Evolutionary conservation across 495 filamentous ascomycete species (phyloP).

Genomic region (Rostrohypoxylon terebratum): DNA sequence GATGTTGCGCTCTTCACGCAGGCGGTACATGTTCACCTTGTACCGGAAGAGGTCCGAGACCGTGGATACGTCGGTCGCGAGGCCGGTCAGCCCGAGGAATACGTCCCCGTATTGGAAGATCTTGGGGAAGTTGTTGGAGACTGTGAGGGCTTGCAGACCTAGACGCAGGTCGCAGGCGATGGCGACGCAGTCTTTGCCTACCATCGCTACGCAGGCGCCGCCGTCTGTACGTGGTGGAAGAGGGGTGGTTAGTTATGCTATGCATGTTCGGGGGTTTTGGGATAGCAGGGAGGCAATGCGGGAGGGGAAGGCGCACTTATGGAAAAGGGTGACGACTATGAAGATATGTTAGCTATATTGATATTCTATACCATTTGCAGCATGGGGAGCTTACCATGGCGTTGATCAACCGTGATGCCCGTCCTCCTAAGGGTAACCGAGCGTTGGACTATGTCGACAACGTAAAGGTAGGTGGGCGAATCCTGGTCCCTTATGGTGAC

Average conservation of each 20-base stretch:
- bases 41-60: conserved; percentile 98
- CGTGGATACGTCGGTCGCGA: conserved; percentile 94
- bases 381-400: conserved; percentile 50
- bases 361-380: not conserved
- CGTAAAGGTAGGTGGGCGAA: conserved; percentile 12
- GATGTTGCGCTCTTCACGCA: conserved; percentile 97
- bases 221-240: conserved; percentile 70
- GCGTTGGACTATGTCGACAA: too few relatives aligned
- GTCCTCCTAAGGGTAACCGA: too few relatives aligned
- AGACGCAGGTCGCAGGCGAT: conserved; percentile 99
- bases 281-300: conserved; percentile 14
- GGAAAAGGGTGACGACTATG: conserved; percentile 81
- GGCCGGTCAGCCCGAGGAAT: conserved; percentile 95
- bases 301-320: conserved; percentile 73
- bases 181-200: conserved; percentile 98
- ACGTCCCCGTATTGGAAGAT: conserved; percentile 97
- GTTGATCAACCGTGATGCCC: conserved; percentile 18
- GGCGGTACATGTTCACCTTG: conserved; percentile 99
- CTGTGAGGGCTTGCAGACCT: conserved; percentile 93
- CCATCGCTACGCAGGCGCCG: conserved; percentile 97
- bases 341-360: conserved; percentile 26
- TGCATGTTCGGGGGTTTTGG: not conserved
- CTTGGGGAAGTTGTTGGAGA: conserved; percentile 99
- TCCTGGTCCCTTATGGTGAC: not conserved
- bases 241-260: conserved; percentile 15